Evolutionary conservation across 1,139 yeast genomes (phyloP).

Genomic region (Suhomyces panamericanus): DNA sequence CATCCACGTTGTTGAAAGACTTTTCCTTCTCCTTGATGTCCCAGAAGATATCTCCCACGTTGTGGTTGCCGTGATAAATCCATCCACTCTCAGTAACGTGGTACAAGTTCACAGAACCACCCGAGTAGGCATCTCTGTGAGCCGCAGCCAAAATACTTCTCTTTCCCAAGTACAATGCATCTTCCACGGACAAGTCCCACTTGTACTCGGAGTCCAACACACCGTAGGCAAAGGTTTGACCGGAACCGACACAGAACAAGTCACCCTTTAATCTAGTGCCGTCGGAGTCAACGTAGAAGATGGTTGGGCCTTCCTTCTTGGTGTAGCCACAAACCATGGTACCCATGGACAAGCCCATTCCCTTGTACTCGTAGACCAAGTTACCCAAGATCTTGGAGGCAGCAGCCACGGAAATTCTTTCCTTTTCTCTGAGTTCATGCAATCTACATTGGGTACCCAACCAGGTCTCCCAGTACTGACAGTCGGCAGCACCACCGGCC

Average conservation of each 20-base stretch:
- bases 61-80: constrained; percentile 93
- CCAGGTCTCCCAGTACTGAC: constrained; percentile 99
- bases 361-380: constrained; percentile 90
- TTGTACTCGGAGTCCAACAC: constrained; percentile 88
- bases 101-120: constrained; percentile 92
- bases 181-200: constrained; percentile 90
- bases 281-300: constrained; percentile 95
- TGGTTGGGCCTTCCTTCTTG: constrained; percentile 91
- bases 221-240: constrained; percentile 99
- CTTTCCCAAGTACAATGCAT: constrained; percentile 91
- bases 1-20: constrained; percentile 86
- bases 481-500: constrained; percentile 99
- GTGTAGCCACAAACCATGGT: constrained; percentile 99
- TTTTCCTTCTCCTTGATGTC: constrained; percentile 85
- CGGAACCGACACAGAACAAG: constrained; percentile 96
- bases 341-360: constrained; percentile 99
- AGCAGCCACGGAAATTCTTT: constrained; percentile 93
- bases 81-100: constrained; percentile 94
- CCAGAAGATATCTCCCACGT: constrained; percentile 91
- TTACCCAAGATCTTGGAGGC: constrained; percentile 93
- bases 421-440: constrained; percentile 92
- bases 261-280: constrained; percentile 96
- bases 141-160: constrained; percentile 97
- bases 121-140: constrained; percentile 97
- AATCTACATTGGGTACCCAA: constrained; percentile 94